phyloP scores from a whole-genome alignment of 495 filamentous ascomycete genomes.

The Aspergillus funiculosus region DNA sequence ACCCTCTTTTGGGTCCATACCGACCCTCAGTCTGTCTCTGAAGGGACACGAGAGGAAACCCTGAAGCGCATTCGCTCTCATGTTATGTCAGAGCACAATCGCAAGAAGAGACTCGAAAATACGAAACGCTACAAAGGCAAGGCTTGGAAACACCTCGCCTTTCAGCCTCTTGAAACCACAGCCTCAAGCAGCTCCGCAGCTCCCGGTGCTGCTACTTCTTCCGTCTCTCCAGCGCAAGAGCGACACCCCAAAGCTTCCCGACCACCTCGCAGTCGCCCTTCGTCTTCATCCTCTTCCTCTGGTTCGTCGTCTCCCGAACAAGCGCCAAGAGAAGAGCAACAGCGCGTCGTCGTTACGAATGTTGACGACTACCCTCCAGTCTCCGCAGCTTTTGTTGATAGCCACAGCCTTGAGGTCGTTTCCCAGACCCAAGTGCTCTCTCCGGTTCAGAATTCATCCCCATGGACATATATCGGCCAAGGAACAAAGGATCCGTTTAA shows the following conservation, averaged over 20 bases:
- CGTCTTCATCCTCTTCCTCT: slow-evolving; percentile 4
- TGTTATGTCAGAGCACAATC: slow-evolving; percentile 49
- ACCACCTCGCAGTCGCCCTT: not conserved
- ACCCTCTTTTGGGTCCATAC: slow-evolving; percentile 46
- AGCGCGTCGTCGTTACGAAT: not conserved
- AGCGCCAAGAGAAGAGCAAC: slow-evolving; percentile 9
- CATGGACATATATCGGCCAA: slow-evolving; percentile 29
- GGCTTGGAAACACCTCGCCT: slow-evolving; percentile 40
- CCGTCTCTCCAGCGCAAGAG: too few relatives aligned
- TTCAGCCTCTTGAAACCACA: slow-evolving; percentile 31
- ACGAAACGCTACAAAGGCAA: slow-evolving; percentile 43
- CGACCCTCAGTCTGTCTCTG: slow-evolving; percentile 35
- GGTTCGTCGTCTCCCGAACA: slow-evolving; percentile 15
- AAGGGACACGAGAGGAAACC: slow-evolving; percentile 40
- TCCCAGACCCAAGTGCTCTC: slow-evolving; percentile 11
- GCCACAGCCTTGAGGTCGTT: slow-evolving; percentile 7
- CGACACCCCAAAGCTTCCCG: not conserved
- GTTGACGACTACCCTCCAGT: slow-evolving; percentile 14
- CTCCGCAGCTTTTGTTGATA: slow-evolving; percentile 12
- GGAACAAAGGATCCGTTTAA: slow-evolving; percentile 41
- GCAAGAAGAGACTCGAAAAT: slow-evolving; percentile 43
- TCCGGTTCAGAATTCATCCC: slow-evolving; percentile 12
- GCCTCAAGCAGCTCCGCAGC: slow-evolving; percentile 20
- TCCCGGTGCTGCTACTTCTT: slow-evolving; percentile 1
- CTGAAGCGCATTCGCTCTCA: slow-evolving; percentile 47